Base-by-base conservation (phyloP, 1,284 basidiomycete genomes). In the Ceratobasidium theobromae region DNA sequence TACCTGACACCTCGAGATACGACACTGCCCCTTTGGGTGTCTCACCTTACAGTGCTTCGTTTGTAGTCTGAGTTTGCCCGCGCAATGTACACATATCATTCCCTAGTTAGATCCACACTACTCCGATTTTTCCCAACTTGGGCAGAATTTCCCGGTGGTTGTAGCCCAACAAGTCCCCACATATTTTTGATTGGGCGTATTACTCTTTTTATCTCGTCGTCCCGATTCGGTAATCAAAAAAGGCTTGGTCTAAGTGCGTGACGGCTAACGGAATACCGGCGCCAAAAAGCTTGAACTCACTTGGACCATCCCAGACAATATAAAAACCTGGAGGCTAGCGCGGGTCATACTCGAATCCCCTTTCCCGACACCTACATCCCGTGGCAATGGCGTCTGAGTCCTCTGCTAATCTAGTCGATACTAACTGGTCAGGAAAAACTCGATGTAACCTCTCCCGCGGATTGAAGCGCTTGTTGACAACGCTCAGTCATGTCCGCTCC, bases 121-220 rank as follows among this genome's bases (percentile, higher is more conserved):
- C 60, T 64, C 60, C 38, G 51, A 18, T 41, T 27, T 45, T 21
- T n/a, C n/a, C n/a, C n/a, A n/a, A n/a, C n/a, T n/a, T n/a, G n/a
- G n/a, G n/a, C n/a, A n/a, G n/a, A n/a, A n/a, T n/a, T n/a, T n/a
- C n/a, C n/a, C n/a, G n/a, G n/a, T n/a, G n/a, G n/a, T n/a, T 21
- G 18, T 45, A n/a, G 43, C 9, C 43, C 43, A 45, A 45, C 18
- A 14, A 45, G 6, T 6, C 18, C 43, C 18, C 6, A 38, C 16
- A 38, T 8, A 16, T 6, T 38, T 38, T 6, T 38, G 35, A 38
- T 38, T 38, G 35, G 35, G 8, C 35, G 16, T 16, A 38, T 6
- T 16, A 16, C 35, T 38, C 35, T 6, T 16, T 8, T 38, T 16
- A 38, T 16, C 6, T 16, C 6, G 6, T 16, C 9, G 18, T 21